phyloP scores from a whole-genome alignment of 2,329 filamentous ascomycete species.

The Colletotrichum shisoi region DNA sequence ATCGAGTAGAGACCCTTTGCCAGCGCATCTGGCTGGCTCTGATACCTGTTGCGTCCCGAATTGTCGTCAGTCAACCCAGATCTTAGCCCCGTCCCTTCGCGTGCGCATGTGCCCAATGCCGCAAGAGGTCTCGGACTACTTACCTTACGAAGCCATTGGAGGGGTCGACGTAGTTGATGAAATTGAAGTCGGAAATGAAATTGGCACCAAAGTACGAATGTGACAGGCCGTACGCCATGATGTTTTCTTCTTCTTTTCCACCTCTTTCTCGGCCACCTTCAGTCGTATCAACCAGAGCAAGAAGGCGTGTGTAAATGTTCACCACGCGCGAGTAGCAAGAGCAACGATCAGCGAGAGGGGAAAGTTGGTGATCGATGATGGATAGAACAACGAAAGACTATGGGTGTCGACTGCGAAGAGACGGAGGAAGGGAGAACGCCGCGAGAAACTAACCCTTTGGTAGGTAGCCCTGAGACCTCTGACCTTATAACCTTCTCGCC shows the following conservation, averaged over 20 bases:
- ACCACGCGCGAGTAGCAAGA: neutral
- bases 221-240: slow-evolving; percentile 51
- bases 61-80: neutral
- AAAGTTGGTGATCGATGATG: slow-evolving; percentile 6
- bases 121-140: slow-evolving; percentile 50
- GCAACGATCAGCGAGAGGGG: neutral
- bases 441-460: neutral
- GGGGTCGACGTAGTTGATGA: slow-evolving; percentile 63
- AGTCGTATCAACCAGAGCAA: neutral
- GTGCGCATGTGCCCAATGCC: neutral
- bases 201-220: slow-evolving; percentile 55
- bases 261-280: neutral
- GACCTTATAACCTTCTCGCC: slow-evolving; percentile 29
- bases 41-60: slow-evolving; percentile 49
- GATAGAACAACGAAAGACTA: slow-evolving; percentile 29
- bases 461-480: neutral
- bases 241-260: neutral
- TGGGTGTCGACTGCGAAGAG: neutral
- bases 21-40: slow-evolving; percentile 53
- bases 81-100: neutral
- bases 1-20: slow-evolving; percentile 53
- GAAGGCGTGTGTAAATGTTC: slow-evolving; percentile 4
- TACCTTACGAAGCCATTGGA: slow-evolving; percentile 74
- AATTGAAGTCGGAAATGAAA: slow-evolving; percentile 59
- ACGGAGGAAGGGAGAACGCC: slow-evolving; percentile 11